Conservation (phyloP, 2,329 filamentous ascomycete genomes). For the Drechslerella coelobrocha region DNA sequence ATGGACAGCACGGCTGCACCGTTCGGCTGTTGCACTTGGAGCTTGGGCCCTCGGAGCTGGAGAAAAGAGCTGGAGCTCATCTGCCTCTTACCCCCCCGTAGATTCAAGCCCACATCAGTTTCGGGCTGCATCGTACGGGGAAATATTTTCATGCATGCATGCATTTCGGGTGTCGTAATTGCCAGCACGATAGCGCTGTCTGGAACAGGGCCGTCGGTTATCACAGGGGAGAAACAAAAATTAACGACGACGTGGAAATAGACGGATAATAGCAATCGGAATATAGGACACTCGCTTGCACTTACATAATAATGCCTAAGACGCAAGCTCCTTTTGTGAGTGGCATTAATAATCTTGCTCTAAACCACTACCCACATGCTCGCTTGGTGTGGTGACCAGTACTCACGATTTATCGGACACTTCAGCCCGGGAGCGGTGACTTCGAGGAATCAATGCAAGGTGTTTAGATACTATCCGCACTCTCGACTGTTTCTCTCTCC, state of each 20-base stretch:
- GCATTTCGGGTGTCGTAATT: too few relatives aligned
- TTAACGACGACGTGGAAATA: too few relatives aligned
- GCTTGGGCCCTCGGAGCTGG: conserved; percentile 3
- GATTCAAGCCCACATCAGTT: too few relatives aligned
- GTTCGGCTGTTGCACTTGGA: conserved; percentile 5
- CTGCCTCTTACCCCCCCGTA: not conserved
- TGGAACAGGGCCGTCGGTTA: too few relatives aligned
- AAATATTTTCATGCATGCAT: too few relatives aligned
- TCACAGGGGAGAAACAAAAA: too few relatives aligned
- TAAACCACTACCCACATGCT: not conserved
- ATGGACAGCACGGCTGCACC: conserved; percentile 24
- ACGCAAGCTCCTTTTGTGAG: too few relatives aligned
- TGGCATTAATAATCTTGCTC: too few relatives aligned
- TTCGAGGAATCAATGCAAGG: conserved; percentile 3
- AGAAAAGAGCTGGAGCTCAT: conserved; percentile 5
- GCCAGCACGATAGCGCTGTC: conserved; percentile 1
- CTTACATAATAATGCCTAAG: not conserved
- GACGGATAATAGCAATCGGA: too few relatives aligned
- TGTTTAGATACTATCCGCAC: not conserved
- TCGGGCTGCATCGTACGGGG: too few relatives aligned
- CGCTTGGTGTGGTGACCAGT: not conserved
- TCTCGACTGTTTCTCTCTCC: not conserved
- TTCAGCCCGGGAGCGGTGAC: conserved; percentile 14
- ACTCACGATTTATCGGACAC: conserved; percentile 8
- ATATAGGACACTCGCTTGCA: too few relatives aligned